A percentile compares a stretch with the other conserved stretches of the same genome.
Evolutionary conservation across 2,329 filamentous ascomycete genomes (phyloP).

Genomic region (Fusarium multiceps): DNA sequence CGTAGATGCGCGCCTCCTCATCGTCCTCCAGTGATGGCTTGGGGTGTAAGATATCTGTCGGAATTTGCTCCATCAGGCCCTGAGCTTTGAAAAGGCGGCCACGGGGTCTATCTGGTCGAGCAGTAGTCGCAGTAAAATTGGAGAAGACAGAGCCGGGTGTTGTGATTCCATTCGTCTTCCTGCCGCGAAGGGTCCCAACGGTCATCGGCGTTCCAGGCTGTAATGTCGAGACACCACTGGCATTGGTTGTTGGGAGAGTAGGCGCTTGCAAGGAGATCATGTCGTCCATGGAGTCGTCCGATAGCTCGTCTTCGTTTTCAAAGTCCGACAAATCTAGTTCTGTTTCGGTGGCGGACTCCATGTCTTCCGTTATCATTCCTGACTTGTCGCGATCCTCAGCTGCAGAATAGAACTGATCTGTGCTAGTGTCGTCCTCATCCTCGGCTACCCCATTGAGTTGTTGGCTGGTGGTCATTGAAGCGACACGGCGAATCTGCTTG

Average conservation of each 20-base stretch:
- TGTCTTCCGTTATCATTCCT: slow-evolving; percentile 68
- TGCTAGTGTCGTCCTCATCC: slow-evolving; percentile 83
- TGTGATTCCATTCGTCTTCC: slow-evolving; percentile 75
- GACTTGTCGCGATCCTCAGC: slow-evolving; percentile 80
- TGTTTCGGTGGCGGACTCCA: slow-evolving; percentile 69
- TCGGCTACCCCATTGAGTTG: slow-evolving; percentile 68
- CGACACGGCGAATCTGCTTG: slow-evolving; percentile 62
- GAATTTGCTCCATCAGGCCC: slow-evolving; percentile 76
- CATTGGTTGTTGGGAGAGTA: slow-evolving; percentile 78
- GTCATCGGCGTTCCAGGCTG: slow-evolving; percentile 85
- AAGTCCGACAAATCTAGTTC: slow-evolving; percentile 70
- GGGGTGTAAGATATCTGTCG: slow-evolving; percentile 84
- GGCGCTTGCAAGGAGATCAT: slow-evolving; percentile 91
- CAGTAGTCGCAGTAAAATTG: slow-evolving; percentile 85
- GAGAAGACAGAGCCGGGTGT: slow-evolving; percentile 93
- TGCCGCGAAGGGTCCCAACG: slow-evolving; percentile 67
- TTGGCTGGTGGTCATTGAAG: slow-evolving; percentile 56
- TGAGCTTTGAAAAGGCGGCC: slow-evolving; percentile 88
- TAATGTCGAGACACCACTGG: slow-evolving; percentile 82
- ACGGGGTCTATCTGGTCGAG: slow-evolving; percentile 75
- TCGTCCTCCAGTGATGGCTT: slow-evolving; percentile 82
- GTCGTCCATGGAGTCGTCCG: slow-evolving; percentile 91
- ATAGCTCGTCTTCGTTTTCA: slow-evolving; percentile 79
- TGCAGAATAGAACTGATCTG: slow-evolving; percentile 92
- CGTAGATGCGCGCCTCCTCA: slow-evolving; percentile 88